phyloP scores from a whole-genome alignment of 768 basidiomycete species.

The Amanita jacksonii region DNA sequence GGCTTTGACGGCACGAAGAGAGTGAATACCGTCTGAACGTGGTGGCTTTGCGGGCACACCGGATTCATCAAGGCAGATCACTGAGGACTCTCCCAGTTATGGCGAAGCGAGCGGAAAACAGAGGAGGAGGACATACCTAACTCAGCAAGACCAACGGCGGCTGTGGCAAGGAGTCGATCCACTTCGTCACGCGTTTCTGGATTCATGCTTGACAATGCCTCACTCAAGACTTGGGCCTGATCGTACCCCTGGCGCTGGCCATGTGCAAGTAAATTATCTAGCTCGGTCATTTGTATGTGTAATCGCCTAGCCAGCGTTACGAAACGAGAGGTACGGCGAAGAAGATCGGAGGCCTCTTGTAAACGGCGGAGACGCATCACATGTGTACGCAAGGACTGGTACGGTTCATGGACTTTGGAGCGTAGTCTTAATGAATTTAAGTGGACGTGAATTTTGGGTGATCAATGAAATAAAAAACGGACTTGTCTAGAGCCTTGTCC shows the following conservation, averaged over 20 bases:
- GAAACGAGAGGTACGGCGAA: constrained; percentile 80
- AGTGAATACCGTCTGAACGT: background rate
- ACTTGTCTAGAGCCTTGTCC: constrained; percentile 73
- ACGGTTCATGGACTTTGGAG: constrained; percentile 78
- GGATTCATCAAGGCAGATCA: constrained; percentile 40
- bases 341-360: constrained; percentile 75
- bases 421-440: constrained; percentile 49
- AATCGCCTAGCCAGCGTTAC: constrained; percentile 74
- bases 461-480: constrained; percentile 12
- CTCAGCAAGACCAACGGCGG: constrained; percentile 91
- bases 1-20: constrained; percentile 66
- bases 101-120: background rate
- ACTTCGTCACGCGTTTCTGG: constrained; percentile 61
- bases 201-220: constrained; percentile 13
- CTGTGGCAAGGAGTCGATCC: constrained; percentile 85
- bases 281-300: constrained; percentile 76
- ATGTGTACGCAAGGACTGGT: constrained; percentile 60
- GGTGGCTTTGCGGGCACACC: background rate
- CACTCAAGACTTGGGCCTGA: constrained; percentile 10
- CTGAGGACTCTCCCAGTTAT: constrained; percentile 22
- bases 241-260: background rate
- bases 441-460: constrained; percentile 9
- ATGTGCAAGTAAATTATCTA: constrained; percentile 24
- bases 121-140: constrained; percentile 46
- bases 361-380: constrained; percentile 70